Percentiles rank a stretch among this genome's conserved stretches.
Evolutionary conservation across 2,329 filamentous ascomycete genomes (phyloP).

Genomic region (Grosmannia clavigera): DNA sequence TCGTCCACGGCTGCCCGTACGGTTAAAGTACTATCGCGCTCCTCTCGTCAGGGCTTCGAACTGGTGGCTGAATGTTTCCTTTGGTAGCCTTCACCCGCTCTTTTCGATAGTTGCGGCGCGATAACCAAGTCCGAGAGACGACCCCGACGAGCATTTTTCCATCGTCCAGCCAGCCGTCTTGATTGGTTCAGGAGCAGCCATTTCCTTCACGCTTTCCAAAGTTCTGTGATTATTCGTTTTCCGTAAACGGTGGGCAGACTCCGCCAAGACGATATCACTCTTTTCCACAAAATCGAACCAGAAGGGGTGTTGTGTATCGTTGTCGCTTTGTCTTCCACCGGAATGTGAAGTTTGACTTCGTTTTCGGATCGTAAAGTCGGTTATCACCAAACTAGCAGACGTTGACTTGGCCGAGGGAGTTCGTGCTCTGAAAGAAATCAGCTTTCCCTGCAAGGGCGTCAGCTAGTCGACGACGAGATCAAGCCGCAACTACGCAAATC

Average conservation of each 20-base stretch:
- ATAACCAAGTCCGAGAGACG: not conserved
- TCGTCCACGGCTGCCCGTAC: not conserved
- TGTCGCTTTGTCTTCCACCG: not conserved
- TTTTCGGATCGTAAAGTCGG: not conserved
- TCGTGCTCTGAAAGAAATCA: not conserved
- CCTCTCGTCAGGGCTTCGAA: not conserved
- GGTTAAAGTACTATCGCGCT: not conserved
- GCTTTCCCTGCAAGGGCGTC: slow-evolving; percentile 6
- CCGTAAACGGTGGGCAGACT: slow-evolving; percentile 1
- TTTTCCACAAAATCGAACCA: not conserved
- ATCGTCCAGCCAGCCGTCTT: not conserved
- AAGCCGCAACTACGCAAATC: slow-evolving; percentile 56
- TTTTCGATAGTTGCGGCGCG: not conserved
- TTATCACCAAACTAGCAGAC: no score
- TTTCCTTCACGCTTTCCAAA: not conserved
- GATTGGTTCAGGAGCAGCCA: not conserved
- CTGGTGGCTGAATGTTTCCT: not conserved
- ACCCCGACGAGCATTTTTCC: not conserved
- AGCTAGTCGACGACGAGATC: slow-evolving; percentile 5
- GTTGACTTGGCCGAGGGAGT: not conserved
- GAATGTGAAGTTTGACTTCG: not conserved
- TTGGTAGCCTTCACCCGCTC: not conserved
- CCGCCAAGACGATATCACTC: not conserved
- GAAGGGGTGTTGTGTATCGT: not conserved
- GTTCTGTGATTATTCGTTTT: not conserved